Percentiles rank a stretch among this genome's conserved stretches.
Conservation (phyloP, 2,329 filamentous ascomycete genomes). For the Scedosporium aurantiacum region DNA sequence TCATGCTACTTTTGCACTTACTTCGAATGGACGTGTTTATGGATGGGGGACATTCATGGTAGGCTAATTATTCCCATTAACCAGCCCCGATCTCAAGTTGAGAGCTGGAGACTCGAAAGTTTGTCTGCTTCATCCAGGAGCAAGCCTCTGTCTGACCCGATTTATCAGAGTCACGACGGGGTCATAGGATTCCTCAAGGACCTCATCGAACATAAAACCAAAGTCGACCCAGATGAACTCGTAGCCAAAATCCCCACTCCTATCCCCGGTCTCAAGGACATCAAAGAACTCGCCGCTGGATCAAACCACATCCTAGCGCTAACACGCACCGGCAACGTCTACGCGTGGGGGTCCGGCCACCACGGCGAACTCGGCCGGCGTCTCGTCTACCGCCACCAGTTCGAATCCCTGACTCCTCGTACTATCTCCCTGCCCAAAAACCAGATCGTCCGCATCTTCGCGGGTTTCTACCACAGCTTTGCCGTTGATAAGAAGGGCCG, state of each 20-base stretch:
- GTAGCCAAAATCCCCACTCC: conserved; percentile 21
- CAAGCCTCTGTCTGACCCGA: not conserved
- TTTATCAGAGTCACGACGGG: conserved; percentile 28
- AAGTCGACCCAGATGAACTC: conserved; percentile 6
- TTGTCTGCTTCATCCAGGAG: not conserved
- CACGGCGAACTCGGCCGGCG: conserved; percentile 31
- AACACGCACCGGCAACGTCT: conserved; percentile 37
- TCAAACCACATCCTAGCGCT: conserved; percentile 47
- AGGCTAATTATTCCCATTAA: conserved; percentile 1
- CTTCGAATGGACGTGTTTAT: conserved; percentile 49
- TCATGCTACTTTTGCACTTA: conserved; percentile 51
- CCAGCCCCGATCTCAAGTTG: not conserved
- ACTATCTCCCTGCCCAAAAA: conserved; percentile 35
- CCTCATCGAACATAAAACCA: conserved; percentile 10
- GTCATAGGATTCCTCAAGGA: conserved; percentile 38
- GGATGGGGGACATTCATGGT: conserved; percentile 57
- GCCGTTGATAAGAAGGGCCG: conserved; percentile 59
- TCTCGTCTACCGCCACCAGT: conserved; percentile 36
- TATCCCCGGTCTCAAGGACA: conserved; percentile 39
- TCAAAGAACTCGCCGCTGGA: conserved; percentile 41
- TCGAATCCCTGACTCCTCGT: conserved; percentile 34
- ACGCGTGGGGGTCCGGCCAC: conserved; percentile 46
- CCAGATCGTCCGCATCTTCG: conserved; percentile 51
- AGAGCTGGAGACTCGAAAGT: not conserved
- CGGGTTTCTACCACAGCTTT: conserved; percentile 72